Evolutionary conservation across 371 early-diverging fungal genomes (phyloP), one percentile per base, ranked within the genome.

Genomic region (Mucor indicus): DNA sequence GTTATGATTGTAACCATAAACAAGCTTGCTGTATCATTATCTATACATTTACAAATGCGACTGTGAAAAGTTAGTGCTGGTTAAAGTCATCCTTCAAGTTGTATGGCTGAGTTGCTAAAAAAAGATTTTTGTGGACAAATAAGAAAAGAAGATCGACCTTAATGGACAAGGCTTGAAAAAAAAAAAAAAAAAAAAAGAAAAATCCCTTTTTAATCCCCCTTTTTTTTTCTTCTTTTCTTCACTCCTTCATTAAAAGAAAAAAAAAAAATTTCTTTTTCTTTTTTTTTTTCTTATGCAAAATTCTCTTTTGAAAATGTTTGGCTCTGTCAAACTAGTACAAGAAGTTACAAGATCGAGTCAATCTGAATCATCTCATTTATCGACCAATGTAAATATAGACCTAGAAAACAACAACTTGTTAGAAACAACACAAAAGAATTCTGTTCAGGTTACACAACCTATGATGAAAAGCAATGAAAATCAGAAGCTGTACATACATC

Each of bases 251-350:
- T 36, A 21, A 46, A 25, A 47, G 35, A 25, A 37, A 46, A 36
- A 38, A 16, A 22, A 39, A 39, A 10, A 37, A 19, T 33, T 42
- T 30, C 24, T 4, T 42, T 30, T 12, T 30, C 29, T 11, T 9
- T 19, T 37, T 35, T 29, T 31, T 11, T 19, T n/a, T 8, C 15
- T 36, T 29, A 54, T 59, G 54, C 53, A 40, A 45, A 61, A 68
- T 48, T 59, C 64, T 32, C 49, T 75, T 15, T 64, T 68, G 23
- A 67, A 63, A 55, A 50, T 76, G 64, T 59, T 76, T 57, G 57
- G 68, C 30, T 72, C 72, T 27, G 63, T 76, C 22, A 60, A 60
- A 48, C 61, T 76, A n/a, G 69, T 76, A 11, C 72, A 76, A 48
- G 76, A 76, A 52, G 66, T 76, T 12, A 72, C 76, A 24, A 57